These are phyloP conservation scores for Alliaria petiolata DNA, from an alignment of 345 rosid genomes.

Conservation along the genomic window DNA sequence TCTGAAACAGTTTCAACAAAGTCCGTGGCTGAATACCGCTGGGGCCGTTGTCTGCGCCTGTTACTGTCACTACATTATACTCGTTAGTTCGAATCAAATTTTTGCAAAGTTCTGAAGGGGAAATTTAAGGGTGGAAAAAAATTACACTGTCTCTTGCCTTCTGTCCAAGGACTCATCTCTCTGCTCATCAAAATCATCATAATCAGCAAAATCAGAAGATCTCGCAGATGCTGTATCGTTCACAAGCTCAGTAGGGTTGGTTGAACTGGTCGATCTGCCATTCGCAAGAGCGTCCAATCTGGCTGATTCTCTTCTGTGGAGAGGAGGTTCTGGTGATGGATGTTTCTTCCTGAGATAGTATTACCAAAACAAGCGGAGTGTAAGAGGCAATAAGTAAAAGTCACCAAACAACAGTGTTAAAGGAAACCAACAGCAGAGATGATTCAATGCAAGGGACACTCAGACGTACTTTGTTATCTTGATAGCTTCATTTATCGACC, in stretches of 20 bases:
- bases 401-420: background rate
- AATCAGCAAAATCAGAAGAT: constrained; percentile 69
- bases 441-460: constrained; percentile 6
- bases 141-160: constrained; percentile 45
- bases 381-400: background rate
- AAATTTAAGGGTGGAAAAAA: background rate
- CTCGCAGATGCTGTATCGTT: constrained; percentile 50
- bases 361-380: constrained; percentile 12
- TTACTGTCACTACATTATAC: constrained; percentile 39
- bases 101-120: background rate
- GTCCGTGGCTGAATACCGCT: constrained; percentile 78
- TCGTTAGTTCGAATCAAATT: background rate
- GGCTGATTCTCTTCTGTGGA: constrained; percentile 57
- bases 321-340: constrained; percentile 73
- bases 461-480: constrained; percentile 74
- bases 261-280: constrained; percentile 59
- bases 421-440: constrained; percentile 12
- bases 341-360: constrained; percentile 60
- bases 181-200: constrained; percentile 67
- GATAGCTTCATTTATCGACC: constrained; percentile 97
- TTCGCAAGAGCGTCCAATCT: constrained; percentile 70
- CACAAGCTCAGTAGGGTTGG: constrained; percentile 39
- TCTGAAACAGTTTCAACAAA: constrained; percentile 89
- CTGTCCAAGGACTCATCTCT: constrained; percentile 61
- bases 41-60: constrained; percentile 84